Base-by-base conservation (phyloP, 257 asterid genomes). In the Paraleonurus japonicus region DNA sequence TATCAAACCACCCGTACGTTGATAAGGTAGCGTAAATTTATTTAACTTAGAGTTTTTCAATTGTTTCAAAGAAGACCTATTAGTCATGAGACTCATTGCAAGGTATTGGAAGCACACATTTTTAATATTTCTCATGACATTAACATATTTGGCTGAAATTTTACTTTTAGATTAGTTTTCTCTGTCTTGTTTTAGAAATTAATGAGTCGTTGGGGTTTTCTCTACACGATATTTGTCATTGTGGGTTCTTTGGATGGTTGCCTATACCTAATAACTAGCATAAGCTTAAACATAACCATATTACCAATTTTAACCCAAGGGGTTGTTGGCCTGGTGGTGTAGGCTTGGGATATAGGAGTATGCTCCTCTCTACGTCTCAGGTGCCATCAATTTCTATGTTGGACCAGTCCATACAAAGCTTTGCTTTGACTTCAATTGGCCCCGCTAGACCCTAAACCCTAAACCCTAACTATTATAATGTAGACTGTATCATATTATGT, bases 1-100 rank as follows among this genome's bases (percentile, higher is more conserved):
- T 90, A 74, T 94, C 98, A 58, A 87, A 91, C 81, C 98, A 94
- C 82, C 98, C 98, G 19, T 91, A 80, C 61, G 97, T 89, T 64
- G 92, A 94, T 73, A 88, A 89, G 97, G 98, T 89, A 84, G 35
- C 35, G 3, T 39, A 39, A 69, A 19, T 76, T 57, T 10, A 37
- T 70, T 67, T 68, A 30, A 48, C 48, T 48, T 57, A 16, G 10
- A 61, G 43, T 41, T 4, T 51, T 66, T 55, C 78, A 59, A 27
- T 43, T 48, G 22, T 70, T 65, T 11, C 53, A 17, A 32, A 27
- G 51, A 37, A 58, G 27, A 37, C 50, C 65, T 37, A 22, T 71
- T 63, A 16, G 9, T 22, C 63, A 66, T 53, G 19, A 47, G n/a
- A 16, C 32, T 37, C 39, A 35, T 47, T 26, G 16, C 47, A 15